Evolutionary conservation across 2,329 filamentous ascomycete genomes (phyloP).

Genomic region (Pseudogymnoascus sp.): DNA sequence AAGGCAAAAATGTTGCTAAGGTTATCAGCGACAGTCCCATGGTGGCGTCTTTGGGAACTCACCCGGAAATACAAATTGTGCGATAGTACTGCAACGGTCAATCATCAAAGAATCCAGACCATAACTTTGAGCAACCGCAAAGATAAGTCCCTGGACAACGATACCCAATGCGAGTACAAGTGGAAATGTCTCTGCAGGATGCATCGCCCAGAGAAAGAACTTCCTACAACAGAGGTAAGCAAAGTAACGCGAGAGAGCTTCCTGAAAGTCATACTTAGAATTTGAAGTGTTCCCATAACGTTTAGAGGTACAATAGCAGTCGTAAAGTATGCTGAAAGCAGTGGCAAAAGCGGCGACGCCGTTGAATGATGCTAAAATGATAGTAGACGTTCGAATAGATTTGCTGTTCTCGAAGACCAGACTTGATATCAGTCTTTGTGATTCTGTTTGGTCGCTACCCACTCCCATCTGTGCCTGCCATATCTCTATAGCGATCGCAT

Average conservation of each 20-base stretch:
- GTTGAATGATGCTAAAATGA: slow-evolving; percentile 54
- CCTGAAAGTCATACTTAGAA: slow-evolving; percentile 33
- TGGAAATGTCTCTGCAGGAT: slow-evolving; percentile 37
- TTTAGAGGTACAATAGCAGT: slow-evolving; percentile 33
- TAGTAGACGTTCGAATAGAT: slow-evolving; percentile 51
- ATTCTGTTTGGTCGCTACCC: not conserved
- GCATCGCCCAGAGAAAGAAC: slow-evolving; percentile 28
- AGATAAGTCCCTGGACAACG: slow-evolving; percentile 47
- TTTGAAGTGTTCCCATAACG: slow-evolving; percentile 27
- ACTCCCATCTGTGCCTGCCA: slow-evolving; percentile 3
- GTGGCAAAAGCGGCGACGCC: slow-evolving; percentile 48
- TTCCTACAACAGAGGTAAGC: slow-evolving; percentile 20
- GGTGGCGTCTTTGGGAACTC: slow-evolving; percentile 19
- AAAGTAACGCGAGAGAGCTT: not conserved
- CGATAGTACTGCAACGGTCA: slow-evolving; percentile 43
- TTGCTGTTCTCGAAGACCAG: slow-evolving; percentile 33
- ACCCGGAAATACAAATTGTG: slow-evolving; percentile 54
- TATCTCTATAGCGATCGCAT: slow-evolving; percentile 3
- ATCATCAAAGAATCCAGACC: slow-evolving; percentile 45
- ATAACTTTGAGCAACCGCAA: slow-evolving; percentile 47
- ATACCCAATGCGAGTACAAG: slow-evolving; percentile 50
- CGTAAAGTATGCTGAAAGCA: slow-evolving; percentile 47
- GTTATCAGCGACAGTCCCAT: slow-evolving; percentile 22
- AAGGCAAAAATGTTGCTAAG: slow-evolving; percentile 56
- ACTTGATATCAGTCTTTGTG: slow-evolving; percentile 21